Base-by-base conservation (phyloP, 768 basidiomycete species). In the Nidula microcarpa region DNA sequence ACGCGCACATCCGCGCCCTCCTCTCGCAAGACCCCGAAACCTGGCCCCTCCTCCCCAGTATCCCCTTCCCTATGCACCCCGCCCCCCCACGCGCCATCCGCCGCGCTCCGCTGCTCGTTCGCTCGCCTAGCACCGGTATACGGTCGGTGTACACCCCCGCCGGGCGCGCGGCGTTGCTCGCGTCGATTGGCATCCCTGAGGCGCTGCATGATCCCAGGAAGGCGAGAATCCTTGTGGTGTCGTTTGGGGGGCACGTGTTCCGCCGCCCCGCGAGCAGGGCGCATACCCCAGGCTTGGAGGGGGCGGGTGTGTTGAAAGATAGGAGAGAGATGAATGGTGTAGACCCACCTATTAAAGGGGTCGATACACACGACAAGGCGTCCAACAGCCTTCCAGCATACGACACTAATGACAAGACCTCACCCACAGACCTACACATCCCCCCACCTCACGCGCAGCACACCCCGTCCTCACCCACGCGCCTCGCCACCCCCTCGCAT, bases 171-270 rank as follows among this genome's bases (percentile, higher is more conserved):
- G 63, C 62, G 5, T 65, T 91, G n/a, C 76, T 91, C 3, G 56
- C 64, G 1, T 75, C 76, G 1, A 74, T 89, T 43, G 87, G 86
- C 17, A 68, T 92, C 0, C 86, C 88, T 0, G 48, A 51, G 9
- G 58, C 78, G 14, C 64, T 75, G 5, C 80, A 84, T 35, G 74
- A 84, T 53, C 66, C 74, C 0, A 54, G 57, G 4, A 66, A 57
- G 17, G 83, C 80, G 2, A 86, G 81, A 60, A 79, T 92, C 41
- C 75, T 91, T 30, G 70, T 91, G 30, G 87, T 92, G 6, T 91
- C 89, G 1, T 92, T 92, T 61, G 89, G 89, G 13, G 89, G 89
- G 0, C 89, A 92, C 60, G 71, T 84, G 6, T 85, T 91, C 65
- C 79, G 78, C 53, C 62, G 73, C 43, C 56, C 67, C 0, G 67